phyloP scores from a whole-genome alignment of 176 grass and related monocot genomes.

The Poa annua region DNA sequence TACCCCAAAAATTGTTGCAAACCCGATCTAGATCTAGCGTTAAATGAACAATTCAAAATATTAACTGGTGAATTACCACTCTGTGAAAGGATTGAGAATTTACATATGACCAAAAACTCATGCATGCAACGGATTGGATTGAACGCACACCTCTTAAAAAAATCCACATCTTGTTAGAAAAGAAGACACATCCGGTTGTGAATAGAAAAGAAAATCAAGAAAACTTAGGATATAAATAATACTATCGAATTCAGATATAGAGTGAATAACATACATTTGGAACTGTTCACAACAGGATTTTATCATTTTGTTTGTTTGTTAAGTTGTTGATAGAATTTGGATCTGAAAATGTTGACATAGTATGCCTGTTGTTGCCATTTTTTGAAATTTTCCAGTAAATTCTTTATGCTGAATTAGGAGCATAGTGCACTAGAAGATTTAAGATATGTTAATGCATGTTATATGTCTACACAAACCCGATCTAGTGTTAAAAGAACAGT shows the following conservation, averaged over 20 bases:
- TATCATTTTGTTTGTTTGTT: not conserved
- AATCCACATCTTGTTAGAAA: not conserved
- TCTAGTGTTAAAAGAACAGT: not conserved
- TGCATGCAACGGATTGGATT: no score
- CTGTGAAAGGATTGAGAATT: no score
- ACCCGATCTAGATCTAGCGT: no score
- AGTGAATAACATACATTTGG: not conserved
- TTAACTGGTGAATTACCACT: no score
- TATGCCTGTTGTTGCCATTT: not conserved
- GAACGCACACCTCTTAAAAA: no score
- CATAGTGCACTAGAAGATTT: not conserved
- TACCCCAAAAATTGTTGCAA: no score
- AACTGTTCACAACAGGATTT: not conserved
- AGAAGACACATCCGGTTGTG: not conserved
- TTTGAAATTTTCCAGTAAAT: not conserved
- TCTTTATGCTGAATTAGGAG: not conserved
- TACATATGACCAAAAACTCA: no score
- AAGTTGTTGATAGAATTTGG: not conserved
- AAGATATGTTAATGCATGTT: not conserved
- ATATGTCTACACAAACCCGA: not conserved
- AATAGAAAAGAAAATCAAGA: not conserved
- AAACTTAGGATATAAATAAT: not conserved
- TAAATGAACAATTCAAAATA: no score
- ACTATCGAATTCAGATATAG: not conserved
- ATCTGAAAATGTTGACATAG: not conserved